Evolutionary conservation across 441 rosid genomes (phyloP).

Genomic region (Manihot esculenta): DNA sequence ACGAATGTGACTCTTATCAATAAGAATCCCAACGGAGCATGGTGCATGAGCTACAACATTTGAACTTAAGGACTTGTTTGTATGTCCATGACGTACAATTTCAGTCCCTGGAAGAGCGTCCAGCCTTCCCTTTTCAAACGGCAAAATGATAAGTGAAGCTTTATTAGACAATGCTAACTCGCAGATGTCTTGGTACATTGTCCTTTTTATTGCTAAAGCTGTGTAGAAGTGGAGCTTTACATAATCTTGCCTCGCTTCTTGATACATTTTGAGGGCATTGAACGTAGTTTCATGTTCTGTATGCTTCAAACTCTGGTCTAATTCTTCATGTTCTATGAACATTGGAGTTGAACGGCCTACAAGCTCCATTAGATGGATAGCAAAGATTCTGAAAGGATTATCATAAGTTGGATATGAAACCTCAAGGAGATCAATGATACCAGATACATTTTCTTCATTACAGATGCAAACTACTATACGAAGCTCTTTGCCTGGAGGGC

Average conservation of each 20-base stretch:
- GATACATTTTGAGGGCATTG: constrained; percentile 41
- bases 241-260: constrained; percentile 33
- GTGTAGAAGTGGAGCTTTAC: constrained; percentile 48
- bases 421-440: constrained; percentile 54
- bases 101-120: constrained; percentile 33
- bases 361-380: constrained; percentile 55
- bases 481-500: constrained; percentile 39
- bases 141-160: constrained; percentile 56
- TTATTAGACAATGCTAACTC: constrained; percentile 52
- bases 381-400: constrained; percentile 45
- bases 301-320: constrained; percentile 19
- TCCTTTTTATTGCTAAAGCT: constrained; percentile 40
- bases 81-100: constrained; percentile 24
- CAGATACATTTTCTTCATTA: constrained; percentile 38
- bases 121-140: constrained; percentile 37
- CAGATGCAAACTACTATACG: constrained; percentile 46
- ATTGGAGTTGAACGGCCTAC: constrained; percentile 52
- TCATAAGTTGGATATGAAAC: constrained; percentile 44
- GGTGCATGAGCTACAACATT: constrained; percentile 59
- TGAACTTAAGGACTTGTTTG: constrained; percentile 33
- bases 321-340: constrained; percentile 47
- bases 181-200: constrained; percentile 74
- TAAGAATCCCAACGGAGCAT: constrained; percentile 65
- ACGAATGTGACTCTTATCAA: constrained; percentile 42
- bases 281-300: constrained; percentile 34